Evolutionary conservation across 345 rosid genomes (phyloP).

Genomic region (Camelina hispida): DNA sequence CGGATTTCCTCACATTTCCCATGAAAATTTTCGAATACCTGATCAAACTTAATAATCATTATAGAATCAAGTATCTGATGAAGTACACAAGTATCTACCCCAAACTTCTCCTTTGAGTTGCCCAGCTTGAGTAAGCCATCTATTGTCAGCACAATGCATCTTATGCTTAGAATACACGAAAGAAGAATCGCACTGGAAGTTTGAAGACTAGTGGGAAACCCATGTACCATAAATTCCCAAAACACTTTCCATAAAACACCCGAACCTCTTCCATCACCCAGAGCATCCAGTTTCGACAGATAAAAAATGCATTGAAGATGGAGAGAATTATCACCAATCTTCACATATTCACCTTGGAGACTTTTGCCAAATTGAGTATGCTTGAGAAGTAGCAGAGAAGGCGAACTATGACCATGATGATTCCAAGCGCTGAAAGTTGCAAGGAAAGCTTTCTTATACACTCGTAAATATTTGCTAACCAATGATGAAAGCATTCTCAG

Average conservation of each 20-base stretch:
- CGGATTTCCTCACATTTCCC: constrained; percentile 74
- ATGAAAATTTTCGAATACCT: constrained; percentile 66
- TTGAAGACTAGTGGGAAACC: constrained; percentile 73
- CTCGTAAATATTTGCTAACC: constrained; percentile 58
- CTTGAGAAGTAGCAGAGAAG: constrained; percentile 77
- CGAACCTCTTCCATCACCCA: constrained; percentile 64
- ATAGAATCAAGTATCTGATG: constrained; percentile 65
- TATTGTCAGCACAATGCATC: constrained; percentile 61
- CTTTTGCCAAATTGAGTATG: constrained; percentile 71
- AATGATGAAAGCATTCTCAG: constrained; percentile 65
- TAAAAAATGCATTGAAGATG: constrained; percentile 66
- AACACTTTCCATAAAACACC: constrained; percentile 66
- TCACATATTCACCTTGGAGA: constrained; percentile 66
- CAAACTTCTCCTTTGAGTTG: constrained; percentile 47
- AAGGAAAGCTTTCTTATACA: constrained; percentile 76
- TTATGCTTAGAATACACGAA: constrained; percentile 74
- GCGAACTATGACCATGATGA: constrained; percentile 47
- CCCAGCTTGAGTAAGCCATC: constrained; percentile 63
- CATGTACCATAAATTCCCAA: constrained; percentile 86
- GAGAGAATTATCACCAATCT: constrained; percentile 56
- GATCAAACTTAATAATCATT: constrained; percentile 74
- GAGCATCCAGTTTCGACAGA: constrained; percentile 57
- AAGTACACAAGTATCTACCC: constrained; percentile 55
- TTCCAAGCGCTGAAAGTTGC: constrained; percentile 58
- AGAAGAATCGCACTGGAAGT: constrained; percentile 69